Conservation (phyloP, 768 basidiomycete genomes). For the Rhizopogon sp. region DNA sequence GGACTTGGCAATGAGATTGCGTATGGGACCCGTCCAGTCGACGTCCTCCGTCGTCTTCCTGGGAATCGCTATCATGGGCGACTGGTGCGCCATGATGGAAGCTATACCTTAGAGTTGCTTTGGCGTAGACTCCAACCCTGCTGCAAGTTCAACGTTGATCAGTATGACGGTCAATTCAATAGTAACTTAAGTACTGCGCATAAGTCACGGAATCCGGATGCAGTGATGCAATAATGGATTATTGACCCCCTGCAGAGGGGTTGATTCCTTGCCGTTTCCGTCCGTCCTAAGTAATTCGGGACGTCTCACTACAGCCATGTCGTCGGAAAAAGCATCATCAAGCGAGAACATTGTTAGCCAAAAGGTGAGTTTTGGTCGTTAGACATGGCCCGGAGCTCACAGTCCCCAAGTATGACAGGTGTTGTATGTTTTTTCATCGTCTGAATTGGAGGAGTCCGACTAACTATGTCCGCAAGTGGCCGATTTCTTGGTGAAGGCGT, state of each 20-base stretch:
- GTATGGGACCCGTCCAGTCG: slow-evolving; percentile 90
- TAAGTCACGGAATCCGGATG: neutral
- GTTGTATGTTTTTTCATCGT: slow-evolving; percentile 48
- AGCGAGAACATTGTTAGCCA: slow-evolving; percentile 89
- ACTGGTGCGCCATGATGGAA: slow-evolving; percentile 61
- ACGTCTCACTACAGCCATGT: slow-evolving; percentile 27
- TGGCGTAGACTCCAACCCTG: neutral
- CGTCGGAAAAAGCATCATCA: slow-evolving; percentile 53
- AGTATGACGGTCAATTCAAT: neutral
- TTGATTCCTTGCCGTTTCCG: neutral
- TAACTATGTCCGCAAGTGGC: slow-evolving; percentile 43
- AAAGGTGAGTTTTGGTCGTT: slow-evolving; percentile 52
- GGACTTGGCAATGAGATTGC: slow-evolving; percentile 79
- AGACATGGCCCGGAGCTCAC: neutral
- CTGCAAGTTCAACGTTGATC: neutral
- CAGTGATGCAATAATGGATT: too few relatives aligned
- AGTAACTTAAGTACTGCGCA: slow-evolving; percentile 9
- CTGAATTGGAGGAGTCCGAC: slow-evolving; percentile 15
- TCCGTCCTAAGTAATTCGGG: neutral
- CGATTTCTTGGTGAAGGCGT: slow-evolving; percentile 86
- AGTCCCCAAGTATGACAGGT: slow-evolving; percentile 69
- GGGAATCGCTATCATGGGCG: slow-evolving; percentile 88
- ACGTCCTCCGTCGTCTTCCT: slow-evolving; percentile 95
- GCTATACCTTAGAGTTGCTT: neutral
- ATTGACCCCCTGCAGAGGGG: neutral